Evolutionary conservation across 116 monocot genomes (phyloP).

Genomic region (Iris pallida): DNA sequence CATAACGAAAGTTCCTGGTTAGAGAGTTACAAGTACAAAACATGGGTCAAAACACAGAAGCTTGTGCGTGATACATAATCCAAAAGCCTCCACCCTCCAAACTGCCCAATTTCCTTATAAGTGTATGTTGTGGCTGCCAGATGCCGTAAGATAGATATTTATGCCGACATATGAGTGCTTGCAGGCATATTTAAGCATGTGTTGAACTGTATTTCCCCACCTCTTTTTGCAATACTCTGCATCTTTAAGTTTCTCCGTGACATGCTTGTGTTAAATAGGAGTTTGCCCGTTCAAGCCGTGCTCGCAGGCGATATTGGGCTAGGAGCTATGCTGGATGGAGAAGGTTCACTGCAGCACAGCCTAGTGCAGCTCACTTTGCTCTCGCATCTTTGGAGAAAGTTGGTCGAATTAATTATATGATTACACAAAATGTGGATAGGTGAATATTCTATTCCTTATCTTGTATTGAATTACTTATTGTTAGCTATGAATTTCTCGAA

Average conservation of each 20-base stretch:
- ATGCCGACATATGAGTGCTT: no score
- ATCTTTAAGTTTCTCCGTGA: background rate
- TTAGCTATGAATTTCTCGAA: slow-evolving; percentile 1
- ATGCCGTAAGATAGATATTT: no score
- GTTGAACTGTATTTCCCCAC: no score
- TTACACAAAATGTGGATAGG: slow-evolving; percentile 98
- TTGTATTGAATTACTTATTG: background rate
- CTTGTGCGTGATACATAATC: no score
- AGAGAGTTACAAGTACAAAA: no score
- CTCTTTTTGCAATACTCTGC: background rate
- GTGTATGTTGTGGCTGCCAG: no score
- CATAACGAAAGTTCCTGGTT: no score
- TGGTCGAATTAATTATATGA: slow-evolving; percentile 68
- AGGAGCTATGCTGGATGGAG: slow-evolving; percentile 99
- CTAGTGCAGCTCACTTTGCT: slow-evolving; percentile 65
- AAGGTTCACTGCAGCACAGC: slow-evolving; percentile 78
- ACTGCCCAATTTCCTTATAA: no score
- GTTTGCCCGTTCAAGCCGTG: slow-evolving; percentile 68
- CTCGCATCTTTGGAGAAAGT: slow-evolving; percentile 76
- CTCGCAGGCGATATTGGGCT: slow-evolving; percentile 89
- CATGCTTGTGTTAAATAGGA: slow-evolving; percentile 37
- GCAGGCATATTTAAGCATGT: no score
- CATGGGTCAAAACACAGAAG: background rate
- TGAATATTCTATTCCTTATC: background rate
- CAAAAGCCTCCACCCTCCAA: no score